Base-by-base conservation (phyloP, 2,329 filamentous ascomycete genomes). In the Scytalidium sp. region DNA sequence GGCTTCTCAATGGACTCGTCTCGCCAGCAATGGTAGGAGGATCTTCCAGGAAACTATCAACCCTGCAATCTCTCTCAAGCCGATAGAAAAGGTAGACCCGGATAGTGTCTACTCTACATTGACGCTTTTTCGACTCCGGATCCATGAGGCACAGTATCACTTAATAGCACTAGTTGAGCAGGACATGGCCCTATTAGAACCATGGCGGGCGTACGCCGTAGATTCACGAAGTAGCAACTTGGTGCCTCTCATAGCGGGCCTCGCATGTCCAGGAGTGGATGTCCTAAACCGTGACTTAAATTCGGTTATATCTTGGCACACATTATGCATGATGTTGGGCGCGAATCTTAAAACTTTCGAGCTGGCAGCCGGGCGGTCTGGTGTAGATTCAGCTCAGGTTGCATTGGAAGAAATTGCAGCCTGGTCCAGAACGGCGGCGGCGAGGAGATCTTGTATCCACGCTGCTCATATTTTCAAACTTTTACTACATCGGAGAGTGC, bases 261-360 rank as follows among this genome's bases (percentile, higher is more conserved):
- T 66, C 66, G 6, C 63, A 63, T 3, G 62, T 63, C 4, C 75
- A 75, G 25, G 68, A 70, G 25, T 67, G 72, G 20, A 64, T 67
- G 1, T 64, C 75, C 3, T 60, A 69, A 13, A 66, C 64, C 2
- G 66, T 74, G 22, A 74, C 75, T 46, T 68, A 2, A 80, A 79
- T 45, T 73, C 73, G 3, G 60, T 73, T 1, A 66, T 78, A 3
- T 68, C 78, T 32, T 80, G 76, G 76, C 76, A 80, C 54, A 71
- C 73, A 40, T 71, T 77, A 48, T 77, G 74, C 55, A 76, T 79
- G 69, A 72, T 70, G 54, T 67, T 79, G 2, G 73, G 74, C 0
- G 70, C 75, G 3, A 76, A 79, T 49, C 70, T 76, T 8, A 74
- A 75, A 44, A 72, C 76, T 22, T 79, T 80, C 49, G 75, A 79